Evolutionary conservation across 1,139 yeast genomes (phyloP), one percentile per base, ranked within the genome.

Genomic region (Geotrichum klebahnii): DNA sequence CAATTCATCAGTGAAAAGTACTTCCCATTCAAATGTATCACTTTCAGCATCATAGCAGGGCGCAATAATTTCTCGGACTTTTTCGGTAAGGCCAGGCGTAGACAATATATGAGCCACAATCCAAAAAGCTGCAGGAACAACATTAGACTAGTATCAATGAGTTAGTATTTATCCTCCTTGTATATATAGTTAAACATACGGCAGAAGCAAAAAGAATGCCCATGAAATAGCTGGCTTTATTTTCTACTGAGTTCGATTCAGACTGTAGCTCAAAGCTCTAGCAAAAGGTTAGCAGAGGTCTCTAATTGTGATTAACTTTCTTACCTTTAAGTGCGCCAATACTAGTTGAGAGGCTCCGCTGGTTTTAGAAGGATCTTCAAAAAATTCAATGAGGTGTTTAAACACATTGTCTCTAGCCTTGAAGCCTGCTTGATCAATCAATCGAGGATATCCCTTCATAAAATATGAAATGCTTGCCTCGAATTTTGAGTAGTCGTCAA

Each of bases 91-190:
- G 12, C 51, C 51, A 2, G 56, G 51, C 17, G 46, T 29, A 3
- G 34, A 28, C 4, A 56, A 24, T 8, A 50, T 43, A 19, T 53
- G 46, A 5, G 55, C 53, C 14, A 53, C 42, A 3, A 54, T 3
- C 59, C 59, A 56, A 35, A 50, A 55, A 22, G 58, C 55, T 10
- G 55, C 51, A 14, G 53, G 53, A 12, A 42, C 51, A 24, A 51
- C 51, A 33, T 50, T 50, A 9, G 54, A 50, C 48, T 46, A 26
- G 10, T 3, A n/a, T 3, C n/a, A 2, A 3, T 29, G n/a, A 31
- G 33, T 19, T 17, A 37, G 32, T 6, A 24, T 8, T 17, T n/a
- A 22, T 3, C 12, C 3, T 36, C 20, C 12, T 2, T 3, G 9
- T 17, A 3, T 8, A n/a, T n/a, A n/a, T 17, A 6, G 34, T 10